phyloP scores from a whole-genome alignment of 768 basidiomycete genomes.

The Amanita subjunquillea region DNA sequence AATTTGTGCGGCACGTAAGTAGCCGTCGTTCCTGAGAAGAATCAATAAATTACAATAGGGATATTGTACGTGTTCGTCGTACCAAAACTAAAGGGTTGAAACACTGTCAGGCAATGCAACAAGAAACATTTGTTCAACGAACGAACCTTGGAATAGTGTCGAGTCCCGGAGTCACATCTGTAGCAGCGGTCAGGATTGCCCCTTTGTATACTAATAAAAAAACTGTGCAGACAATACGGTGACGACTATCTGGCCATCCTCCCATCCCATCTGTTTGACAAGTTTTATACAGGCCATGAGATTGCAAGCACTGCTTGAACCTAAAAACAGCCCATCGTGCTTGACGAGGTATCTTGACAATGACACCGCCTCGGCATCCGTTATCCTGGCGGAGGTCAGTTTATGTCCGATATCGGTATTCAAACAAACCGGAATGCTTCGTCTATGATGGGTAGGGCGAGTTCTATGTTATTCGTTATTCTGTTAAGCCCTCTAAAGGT shows the following conservation, averaged over 20 bases:
- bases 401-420: not conserved
- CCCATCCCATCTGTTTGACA: constrained; percentile 59
- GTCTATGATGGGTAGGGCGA: constrained; percentile 77
- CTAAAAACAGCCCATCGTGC: constrained; percentile 88
- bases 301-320: constrained; percentile 95
- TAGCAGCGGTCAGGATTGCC: not conserved
- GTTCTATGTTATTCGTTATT: constrained; percentile 80
- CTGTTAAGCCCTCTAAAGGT: constrained; percentile 78
- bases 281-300: constrained; percentile 85
- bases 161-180: constrained; percentile 82
- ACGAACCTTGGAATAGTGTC: constrained; percentile 87
- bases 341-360: constrained; percentile 93
- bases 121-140: not conserved
- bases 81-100: constrained; percentile 32
- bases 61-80: constrained; percentile 5
- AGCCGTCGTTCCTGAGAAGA: constrained; percentile 40
- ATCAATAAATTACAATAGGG: not conserved
- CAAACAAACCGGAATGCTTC: constrained; percentile 70
- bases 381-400: constrained; percentile 45
- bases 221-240: constrained; percentile 64
- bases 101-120: not conserved
- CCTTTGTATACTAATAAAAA: not conserved
- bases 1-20: constrained; percentile 35
- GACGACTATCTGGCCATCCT: constrained; percentile 60
- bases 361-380: constrained; percentile 87